phyloP scores from a whole-genome alignment of 2,329 filamentous ascomycete species.

The Lasiodiplodia citricola region DNA sequence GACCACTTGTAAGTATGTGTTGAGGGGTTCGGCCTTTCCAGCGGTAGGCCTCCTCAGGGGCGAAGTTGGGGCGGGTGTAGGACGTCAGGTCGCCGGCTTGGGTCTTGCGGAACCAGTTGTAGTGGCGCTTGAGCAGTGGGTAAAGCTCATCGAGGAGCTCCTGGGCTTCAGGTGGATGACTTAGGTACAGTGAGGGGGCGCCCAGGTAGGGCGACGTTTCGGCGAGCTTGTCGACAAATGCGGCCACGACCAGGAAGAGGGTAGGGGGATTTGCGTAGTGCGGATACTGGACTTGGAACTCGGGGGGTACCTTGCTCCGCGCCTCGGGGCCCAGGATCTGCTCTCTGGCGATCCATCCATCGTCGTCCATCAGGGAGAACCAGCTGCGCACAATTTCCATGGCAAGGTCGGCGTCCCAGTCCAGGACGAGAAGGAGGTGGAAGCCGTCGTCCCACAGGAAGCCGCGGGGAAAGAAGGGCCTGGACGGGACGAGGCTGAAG shows the following conservation, averaged over 20 bases:
- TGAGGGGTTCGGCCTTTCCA: constrained; percentile 89
- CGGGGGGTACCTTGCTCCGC: constrained; percentile 87
- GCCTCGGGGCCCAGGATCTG: constrained; percentile 93
- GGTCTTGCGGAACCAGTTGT: constrained; percentile 92
- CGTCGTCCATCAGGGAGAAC: constrained; percentile 96
- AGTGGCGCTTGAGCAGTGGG: constrained; percentile 87
- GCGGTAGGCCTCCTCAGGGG: constrained; percentile 86
- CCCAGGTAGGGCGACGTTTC: constrained; percentile 41
- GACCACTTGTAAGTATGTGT: constrained; percentile 88
- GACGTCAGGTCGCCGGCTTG: constrained; percentile 88
- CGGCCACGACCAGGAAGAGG: constrained; percentile 85
- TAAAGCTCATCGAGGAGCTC: constrained; percentile 81
- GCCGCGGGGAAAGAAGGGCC: constrained; percentile 94
- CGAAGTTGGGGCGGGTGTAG: constrained; percentile 89
- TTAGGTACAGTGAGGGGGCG: constrained; percentile 34
- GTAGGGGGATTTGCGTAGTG: constrained; percentile 98
- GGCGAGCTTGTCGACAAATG: constrained; percentile 76
- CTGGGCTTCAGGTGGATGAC: constrained; percentile 59
- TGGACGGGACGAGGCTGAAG: constrained; percentile 87
- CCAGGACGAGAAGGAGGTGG: constrained; percentile 85
- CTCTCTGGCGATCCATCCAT: constrained; percentile 96
- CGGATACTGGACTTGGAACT: constrained; percentile 95
- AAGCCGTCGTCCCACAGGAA: constrained; percentile 99
- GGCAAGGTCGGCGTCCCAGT: constrained; percentile 91
- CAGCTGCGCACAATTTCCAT: constrained; percentile 90